Base-by-base conservation (phyloP, 2,329 filamentous ascomycete species). In the Aphanocladium album region DNA sequence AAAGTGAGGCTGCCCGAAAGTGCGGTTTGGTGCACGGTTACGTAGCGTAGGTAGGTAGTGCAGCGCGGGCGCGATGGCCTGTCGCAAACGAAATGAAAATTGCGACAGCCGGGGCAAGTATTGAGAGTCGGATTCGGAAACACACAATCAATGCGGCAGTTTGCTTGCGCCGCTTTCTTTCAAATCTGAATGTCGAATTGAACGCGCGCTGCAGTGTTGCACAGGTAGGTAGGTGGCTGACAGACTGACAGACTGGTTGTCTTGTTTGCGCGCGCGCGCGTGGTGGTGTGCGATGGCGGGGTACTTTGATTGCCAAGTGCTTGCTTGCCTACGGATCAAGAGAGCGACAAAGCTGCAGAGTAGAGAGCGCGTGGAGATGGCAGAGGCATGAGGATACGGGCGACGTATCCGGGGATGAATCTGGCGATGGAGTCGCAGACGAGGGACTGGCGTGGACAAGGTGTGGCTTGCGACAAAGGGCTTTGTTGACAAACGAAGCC, bases 341-440 rank as follows among this genome's bases (percentile, higher is more conserved):
- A 58, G 11, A 51, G 35, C 17, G 56, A 50, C 46, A 58, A 46
- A 23, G 45, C 56, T 52, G 57, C 37, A 27, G 47, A 52, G 47
- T 59, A 58, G 12, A 46, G 35, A 25, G 47, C 49, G 57, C 49
- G 49, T 59, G 47, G 57, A 35, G 39, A 35, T 53, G 12, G 33
- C 57, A 45, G 57, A 53, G 51, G 57, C 57, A 53, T 59, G 49
- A 8, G 46, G 35, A 59, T 52, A 46, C 47, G 49, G 37, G 25
- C 41, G 23, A 23, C 56, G 46, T 41, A 46, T 17, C 19, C 53
- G 16, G 30, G 14, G 23, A 5, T 16, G 23, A 33, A 21, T 17
- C 11, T 2, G 37, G 27, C 19, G 55, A 57, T 57, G 55, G 54
- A 14, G 2, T 14, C 11, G 9, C 8, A 6, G 45, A 41, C 39